phyloP scores from a whole-genome alignment of 2,329 filamentous ascomycete genomes.

The Ceratocystis cubensis region DNA sequence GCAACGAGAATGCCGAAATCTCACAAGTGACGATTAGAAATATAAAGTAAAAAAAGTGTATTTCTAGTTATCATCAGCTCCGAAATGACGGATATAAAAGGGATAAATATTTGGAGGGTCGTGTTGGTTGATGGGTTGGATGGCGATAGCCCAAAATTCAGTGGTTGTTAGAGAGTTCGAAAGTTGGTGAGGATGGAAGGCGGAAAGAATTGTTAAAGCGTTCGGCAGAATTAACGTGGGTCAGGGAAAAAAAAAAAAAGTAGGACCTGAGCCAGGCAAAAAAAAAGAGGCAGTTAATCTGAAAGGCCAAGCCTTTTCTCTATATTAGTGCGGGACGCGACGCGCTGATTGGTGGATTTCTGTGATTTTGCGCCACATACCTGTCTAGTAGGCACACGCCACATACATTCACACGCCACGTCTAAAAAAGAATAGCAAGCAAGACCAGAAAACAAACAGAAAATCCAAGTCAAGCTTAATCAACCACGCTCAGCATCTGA shows the following conservation, averaged over 20 bases:
- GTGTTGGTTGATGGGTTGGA: conserved; percentile 17
- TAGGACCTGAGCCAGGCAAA: background rate
- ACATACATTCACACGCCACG: background rate
- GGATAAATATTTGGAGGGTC: conserved; percentile 10
- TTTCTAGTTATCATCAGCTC: conserved; percentile 11
- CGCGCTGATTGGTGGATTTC: conserved; percentile 20
- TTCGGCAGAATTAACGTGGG: conserved; percentile 13
- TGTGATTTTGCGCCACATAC: background rate
- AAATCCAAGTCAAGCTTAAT: background rate
- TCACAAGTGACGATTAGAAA: background rate
- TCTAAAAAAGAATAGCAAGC: background rate
- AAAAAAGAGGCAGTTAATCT: conserved; percentile 6
- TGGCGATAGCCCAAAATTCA: conserved; percentile 19
- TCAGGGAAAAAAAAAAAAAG: conserved; percentile 16
- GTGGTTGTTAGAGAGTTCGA: conserved; percentile 18
- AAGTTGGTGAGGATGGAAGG: conserved; percentile 20
- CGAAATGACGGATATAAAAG: conserved; percentile 10
- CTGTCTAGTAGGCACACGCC: background rate
- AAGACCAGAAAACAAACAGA: too few relatives aligned
- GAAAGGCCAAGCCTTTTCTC: too few relatives aligned
- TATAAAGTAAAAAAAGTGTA: conserved; percentile 14
- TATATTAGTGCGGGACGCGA: background rate
- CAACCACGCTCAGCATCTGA: background rate
- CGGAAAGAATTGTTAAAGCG: conserved; percentile 19
- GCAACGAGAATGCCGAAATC: background rate